These are phyloP conservation scores for Diddensiella transvaalensis DNA, from an alignment of 805 yeast species.

Conservation along the genomic window DNA sequence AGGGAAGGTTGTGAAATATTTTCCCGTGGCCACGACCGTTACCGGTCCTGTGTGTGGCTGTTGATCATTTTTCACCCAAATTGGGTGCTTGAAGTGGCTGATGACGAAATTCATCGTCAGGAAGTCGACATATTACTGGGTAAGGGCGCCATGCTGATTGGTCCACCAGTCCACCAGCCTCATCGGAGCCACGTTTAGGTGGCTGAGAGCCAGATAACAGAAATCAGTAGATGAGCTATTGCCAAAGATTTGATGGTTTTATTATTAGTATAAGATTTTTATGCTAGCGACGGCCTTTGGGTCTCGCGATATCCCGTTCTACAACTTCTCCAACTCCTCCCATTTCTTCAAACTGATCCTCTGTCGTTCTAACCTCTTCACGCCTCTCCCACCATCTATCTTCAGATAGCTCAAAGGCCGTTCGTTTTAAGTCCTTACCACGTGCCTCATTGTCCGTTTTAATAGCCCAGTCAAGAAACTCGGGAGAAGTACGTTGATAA, in stretches of 20 bases:
- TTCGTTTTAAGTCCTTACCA: constrained; percentile 84
- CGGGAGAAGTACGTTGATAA: constrained; percentile 81
- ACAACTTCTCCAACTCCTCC: constrained; percentile 89
- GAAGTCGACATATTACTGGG: too few relatives aligned
- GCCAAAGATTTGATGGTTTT: too few relatives aligned
- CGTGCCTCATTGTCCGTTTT: constrained; percentile 79
- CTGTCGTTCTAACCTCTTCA: constrained; percentile 83
- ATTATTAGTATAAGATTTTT: too few relatives aligned
- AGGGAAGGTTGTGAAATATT: too few relatives aligned
- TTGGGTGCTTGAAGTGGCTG: neutral
- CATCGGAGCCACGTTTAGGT: too few relatives aligned
- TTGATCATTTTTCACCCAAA: neutral
- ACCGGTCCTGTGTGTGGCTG: neutral
- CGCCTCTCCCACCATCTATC: constrained; percentile 99
- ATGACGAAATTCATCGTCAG: neutral
- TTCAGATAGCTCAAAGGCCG: constrained; percentile 86
- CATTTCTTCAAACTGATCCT: constrained; percentile 82
- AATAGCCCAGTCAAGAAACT: constrained; percentile 89
- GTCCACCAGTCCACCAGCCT: too few relatives aligned
- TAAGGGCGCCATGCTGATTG: too few relatives aligned
- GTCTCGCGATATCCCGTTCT: constrained; percentile 51
- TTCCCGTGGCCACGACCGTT: neutral
- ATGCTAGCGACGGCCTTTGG: neutral
- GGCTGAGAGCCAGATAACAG: too few relatives aligned
- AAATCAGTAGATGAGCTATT: too few relatives aligned